phyloP scores from a whole-genome alignment of 1,139 yeast species.

The Lizanozyma gosingica region DNA sequence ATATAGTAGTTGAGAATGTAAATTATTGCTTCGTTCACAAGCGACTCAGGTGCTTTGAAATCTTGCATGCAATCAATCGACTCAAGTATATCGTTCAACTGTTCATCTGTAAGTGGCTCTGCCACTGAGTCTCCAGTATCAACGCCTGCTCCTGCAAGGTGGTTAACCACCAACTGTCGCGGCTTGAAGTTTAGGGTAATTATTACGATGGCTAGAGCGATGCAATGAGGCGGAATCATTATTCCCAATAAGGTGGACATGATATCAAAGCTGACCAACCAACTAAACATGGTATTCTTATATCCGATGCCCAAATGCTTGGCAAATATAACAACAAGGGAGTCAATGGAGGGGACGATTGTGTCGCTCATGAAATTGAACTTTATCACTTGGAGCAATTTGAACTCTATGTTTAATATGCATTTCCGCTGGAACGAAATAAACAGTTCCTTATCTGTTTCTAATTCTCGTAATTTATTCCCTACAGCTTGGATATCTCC shows the following conservation, averaged over 20 bases:
- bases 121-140: constrained; percentile 23
- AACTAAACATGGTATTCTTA: constrained; percentile 46
- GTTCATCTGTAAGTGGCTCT: constrained; percentile 20
- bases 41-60: constrained; percentile 39
- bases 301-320: constrained; percentile 44
- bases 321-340: constrained; percentile 58
- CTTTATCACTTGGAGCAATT: constrained; percentile 62
- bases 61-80: constrained; percentile 22
- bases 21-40: constrained; percentile 52
- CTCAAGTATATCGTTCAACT: constrained; percentile 19
- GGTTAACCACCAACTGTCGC: constrained; percentile 19
- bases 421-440: constrained; percentile 35
- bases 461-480: constrained; percentile 28
- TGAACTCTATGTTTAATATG: constrained; percentile 54
- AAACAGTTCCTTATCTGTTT: not conserved
- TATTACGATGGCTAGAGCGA: constrained; percentile 59
- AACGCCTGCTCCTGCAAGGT: constrained; percentile 6
- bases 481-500: constrained; percentile 46
- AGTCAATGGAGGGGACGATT: constrained; percentile 43
- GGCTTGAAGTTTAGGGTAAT: constrained; percentile 35
- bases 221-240: constrained; percentile 70
- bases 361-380: constrained; percentile 64
- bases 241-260: constrained; percentile 65
- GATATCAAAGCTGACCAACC: constrained; percentile 71
- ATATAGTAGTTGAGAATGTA: constrained; percentile 57